Evolutionary conservation across 768 basidiomycete genomes (phyloP), one percentile per base, ranked within the genome.

Genomic region (Suillus lakei): DNA sequence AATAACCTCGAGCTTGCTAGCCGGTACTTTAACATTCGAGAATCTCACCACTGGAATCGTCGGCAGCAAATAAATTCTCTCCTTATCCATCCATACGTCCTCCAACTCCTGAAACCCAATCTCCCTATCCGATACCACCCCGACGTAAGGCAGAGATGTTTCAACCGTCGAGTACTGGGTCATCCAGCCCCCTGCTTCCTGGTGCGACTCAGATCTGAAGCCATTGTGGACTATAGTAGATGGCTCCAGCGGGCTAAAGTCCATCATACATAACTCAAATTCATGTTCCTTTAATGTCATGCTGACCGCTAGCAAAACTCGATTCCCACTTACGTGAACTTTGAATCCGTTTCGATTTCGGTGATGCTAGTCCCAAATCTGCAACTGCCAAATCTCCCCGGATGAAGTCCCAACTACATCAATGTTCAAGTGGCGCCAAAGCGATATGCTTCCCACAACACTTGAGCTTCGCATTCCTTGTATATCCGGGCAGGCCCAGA

Each of bases 351-450:
- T 12, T 44, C 9, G 44, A n/a, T n/a, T n/a, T n/a, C n/a, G n/a
- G 28, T 53, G 28, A 8, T 53, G 51, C 28, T 28, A 21, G 26
- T 53, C 51, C 51, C 28, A 53, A 30, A 30, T 53, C 5, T 30
- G 28, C 16, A 51, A 26, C 28, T 51, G 26, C 50, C 28, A 51
- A 26, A 6, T 16, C 13, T 26, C 2, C 48, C n/a, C n/a, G n/a
- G n/a, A n/a, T n/a, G n/a, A 2, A 51, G 2, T 1, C 4, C 23
- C 21, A n/a, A n/a, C 2, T 23, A 0, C 15, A 12, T 9, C 6
- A 23, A 28, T 15, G 7, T 2, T 1, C 1, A 18, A 18, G 16
- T 4, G 0, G 8, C 7, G 50, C 23, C 7, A 53, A 9, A 30
- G 28, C 28, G 2, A 53, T 53, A 53, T 53, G 28, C 26, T 28